A percentile compares a stretch with the other conserved stretches of the same genome.
These are phyloP conservation scores for Protoeuglena noctilucae DNA, from an alignment of 139 green algal species.

Conservation along the genomic window DNA sequence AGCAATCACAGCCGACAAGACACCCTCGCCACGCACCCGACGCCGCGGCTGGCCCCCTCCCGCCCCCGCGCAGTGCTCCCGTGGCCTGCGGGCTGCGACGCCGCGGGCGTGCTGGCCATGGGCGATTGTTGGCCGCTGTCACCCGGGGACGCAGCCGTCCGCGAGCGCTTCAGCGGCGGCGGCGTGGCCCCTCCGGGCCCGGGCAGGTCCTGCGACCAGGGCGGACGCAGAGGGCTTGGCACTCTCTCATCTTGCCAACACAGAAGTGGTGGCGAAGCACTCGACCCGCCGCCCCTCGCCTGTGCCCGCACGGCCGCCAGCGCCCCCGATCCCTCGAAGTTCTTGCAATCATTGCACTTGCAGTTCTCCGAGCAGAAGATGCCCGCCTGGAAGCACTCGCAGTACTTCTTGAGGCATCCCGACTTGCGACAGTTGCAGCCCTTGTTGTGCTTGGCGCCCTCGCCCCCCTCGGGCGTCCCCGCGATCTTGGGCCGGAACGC, in stretches of 20 bases:
- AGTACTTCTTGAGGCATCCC: slow-evolving; percentile 51
- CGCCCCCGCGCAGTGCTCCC: too few relatives aligned
- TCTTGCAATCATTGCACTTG: slow-evolving; percentile 78
- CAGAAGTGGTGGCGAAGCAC: too few relatives aligned
- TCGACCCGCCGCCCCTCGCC: too few relatives aligned
- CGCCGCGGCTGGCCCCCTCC: too few relatives aligned
- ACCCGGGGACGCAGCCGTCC: background rate
- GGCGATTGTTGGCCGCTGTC: background rate
- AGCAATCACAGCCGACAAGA: too few relatives aligned
- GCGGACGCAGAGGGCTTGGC: too few relatives aligned
- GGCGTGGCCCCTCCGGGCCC: background rate
- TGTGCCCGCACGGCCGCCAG: background rate
- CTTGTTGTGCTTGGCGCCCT: slow-evolving; percentile 49
- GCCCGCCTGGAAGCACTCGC: slow-evolving; percentile 51
- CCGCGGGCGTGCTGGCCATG: background rate
- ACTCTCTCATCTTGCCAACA: too few relatives aligned
- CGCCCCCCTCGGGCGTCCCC: slow-evolving; percentile 5
- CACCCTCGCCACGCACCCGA: too few relatives aligned
- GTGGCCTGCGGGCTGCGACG: background rate
- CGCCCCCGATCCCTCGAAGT: slow-evolving; percentile 36
- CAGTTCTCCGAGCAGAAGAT: slow-evolving; percentile 69
- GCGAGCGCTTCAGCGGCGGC: background rate
- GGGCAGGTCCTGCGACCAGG: background rate
- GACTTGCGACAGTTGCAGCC: slow-evolving; percentile 86
- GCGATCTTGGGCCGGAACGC: slow-evolving; percentile 80